Percentiles rank a stretch among this genome's conserved stretches.
Evolutionary conservation across 495 filamentous ascomycete genomes (phyloP).

Genomic region (Pseudomonodictys pantanalensis): DNA sequence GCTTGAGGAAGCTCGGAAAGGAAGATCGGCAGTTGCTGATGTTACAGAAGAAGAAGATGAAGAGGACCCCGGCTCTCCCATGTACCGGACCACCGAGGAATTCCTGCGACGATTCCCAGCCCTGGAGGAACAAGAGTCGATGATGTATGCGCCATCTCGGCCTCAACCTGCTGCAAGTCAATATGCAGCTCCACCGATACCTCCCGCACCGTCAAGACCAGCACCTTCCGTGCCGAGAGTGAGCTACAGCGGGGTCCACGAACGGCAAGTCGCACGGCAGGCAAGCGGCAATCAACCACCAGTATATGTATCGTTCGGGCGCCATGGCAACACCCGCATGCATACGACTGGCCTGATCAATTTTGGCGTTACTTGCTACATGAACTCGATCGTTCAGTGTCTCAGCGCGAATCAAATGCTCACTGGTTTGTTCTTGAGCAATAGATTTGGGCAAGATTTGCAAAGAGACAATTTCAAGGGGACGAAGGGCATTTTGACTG

Average conservation of each 20-base stretch:
- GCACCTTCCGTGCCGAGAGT: constrained; percentile 78
- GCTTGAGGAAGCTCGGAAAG: constrained; percentile 55
- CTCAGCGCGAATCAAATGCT: constrained; percentile 73
- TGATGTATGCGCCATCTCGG: constrained; percentile 50
- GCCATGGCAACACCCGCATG: constrained; percentile 50
- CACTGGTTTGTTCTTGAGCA: constrained; percentile 64
- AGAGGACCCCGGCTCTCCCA: constrained; percentile 44
- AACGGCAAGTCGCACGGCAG: constrained; percentile 54
- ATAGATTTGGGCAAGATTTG: constrained; percentile 43
- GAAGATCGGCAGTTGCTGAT: constrained; percentile 51
- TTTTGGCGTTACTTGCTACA: constrained; percentile 81
- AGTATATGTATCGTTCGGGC: constrained; percentile 44
- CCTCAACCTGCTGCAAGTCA: constrained; percentile 5
- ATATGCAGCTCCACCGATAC: constrained; percentile 24
- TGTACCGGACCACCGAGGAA: constrained; percentile 63
- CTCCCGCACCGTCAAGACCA: constrained; percentile 48
- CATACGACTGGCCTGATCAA: constrained; percentile 72
- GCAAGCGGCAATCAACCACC: constrained; percentile 45
- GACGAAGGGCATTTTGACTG: constrained; percentile 73
- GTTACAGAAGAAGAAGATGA: constrained; percentile 45
- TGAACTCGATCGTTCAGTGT: constrained; percentile 84
- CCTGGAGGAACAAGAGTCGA: constrained; percentile 67
- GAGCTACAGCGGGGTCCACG: constrained; percentile 85
- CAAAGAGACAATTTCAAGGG: constrained; percentile 62
- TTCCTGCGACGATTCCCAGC: constrained; percentile 82